These are phyloP conservation scores for Priceomyces fermenticarens DNA, from an alignment of 805 yeast species.

Conservation along the genomic window DNA sequence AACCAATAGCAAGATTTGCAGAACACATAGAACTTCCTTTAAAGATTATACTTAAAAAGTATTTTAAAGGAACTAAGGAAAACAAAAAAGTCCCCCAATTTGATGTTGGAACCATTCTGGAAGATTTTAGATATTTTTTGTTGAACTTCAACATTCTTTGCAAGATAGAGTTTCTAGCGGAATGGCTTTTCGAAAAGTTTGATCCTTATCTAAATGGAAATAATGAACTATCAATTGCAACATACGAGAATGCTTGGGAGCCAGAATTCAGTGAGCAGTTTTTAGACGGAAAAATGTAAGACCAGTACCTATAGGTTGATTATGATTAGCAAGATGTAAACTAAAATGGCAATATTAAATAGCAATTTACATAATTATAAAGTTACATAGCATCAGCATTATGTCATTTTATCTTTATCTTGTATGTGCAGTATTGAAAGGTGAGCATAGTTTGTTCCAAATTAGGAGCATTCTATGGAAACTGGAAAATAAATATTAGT, in stretches of 20 bases:
- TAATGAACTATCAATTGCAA: background rate
- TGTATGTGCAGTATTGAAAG: too few relatives aligned
- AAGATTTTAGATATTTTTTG: conserved; percentile 25
- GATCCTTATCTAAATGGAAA: conserved; percentile 16
- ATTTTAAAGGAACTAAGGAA: background rate
- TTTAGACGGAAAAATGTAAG: conserved; percentile 24
- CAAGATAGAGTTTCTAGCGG: conserved; percentile 28
- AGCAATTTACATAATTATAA: too few relatives aligned
- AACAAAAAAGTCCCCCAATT: background rate
- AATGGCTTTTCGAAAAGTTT: conserved; percentile 21
- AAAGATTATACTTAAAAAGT: conserved; percentile 4
- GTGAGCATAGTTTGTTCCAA: too few relatives aligned
- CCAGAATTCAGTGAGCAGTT: conserved; percentile 31
- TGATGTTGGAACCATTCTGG: conserved; percentile 8
- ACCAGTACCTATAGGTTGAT: background rate
- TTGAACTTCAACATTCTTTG: conserved; percentile 28
- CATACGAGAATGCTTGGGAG: conserved; percentile 7
- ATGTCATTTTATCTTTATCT: too few relatives aligned
- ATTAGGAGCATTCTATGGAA: too few relatives aligned
- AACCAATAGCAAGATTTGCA: conserved; percentile 12
- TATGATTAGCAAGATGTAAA: background rate
- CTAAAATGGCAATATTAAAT: background rate
- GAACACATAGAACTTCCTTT: conserved; percentile 14
- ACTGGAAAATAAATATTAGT: too few relatives aligned
- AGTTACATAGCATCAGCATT: too few relatives aligned